Conservation (phyloP, 345 rosid species). For the Punica granatum region DNA sequence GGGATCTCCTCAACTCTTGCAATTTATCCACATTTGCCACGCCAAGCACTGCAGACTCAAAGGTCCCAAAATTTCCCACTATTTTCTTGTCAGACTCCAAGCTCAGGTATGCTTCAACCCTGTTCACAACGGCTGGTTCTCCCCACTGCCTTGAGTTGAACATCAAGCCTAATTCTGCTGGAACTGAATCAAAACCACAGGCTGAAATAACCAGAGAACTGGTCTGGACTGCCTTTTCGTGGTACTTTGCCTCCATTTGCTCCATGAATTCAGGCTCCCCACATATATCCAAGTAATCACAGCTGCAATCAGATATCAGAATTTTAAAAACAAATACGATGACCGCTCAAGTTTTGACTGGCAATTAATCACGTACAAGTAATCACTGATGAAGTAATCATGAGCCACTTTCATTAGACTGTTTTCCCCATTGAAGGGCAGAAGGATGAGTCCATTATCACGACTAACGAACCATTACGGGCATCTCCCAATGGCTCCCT, state of each 20-base stretch:
- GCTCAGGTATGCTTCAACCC: constrained; percentile 61
- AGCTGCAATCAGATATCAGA: constrained; percentile 6
- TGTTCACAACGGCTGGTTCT: constrained; percentile 54
- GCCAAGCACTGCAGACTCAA: constrained; percentile 78
- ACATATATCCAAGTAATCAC: constrained; percentile 88
- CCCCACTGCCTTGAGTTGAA: constrained; percentile 81
- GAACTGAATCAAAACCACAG: constrained; percentile 86
- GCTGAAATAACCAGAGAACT: constrained; percentile 82
- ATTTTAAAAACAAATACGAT: no score
- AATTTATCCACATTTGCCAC: constrained; percentile 50
- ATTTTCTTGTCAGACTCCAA: constrained; percentile 69
- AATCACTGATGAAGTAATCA: background rate
- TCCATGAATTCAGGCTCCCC: constrained; percentile 97
- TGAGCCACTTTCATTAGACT: background rate
- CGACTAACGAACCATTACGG: no score
- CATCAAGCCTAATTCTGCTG: constrained; percentile 75
- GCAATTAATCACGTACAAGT: no score
- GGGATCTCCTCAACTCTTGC: constrained; percentile 64
- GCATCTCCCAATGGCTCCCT: no score
- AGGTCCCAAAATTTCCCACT: constrained; percentile 74
- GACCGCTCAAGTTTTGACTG: no score
- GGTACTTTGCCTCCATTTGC: constrained; percentile 61
- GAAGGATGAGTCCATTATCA: no score
- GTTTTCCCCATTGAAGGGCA: no score
- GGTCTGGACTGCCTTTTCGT: constrained; percentile 55